These are phyloP conservation scores for Dothiorella sarmentorum DNA, from an alignment of 2,329 filamentous ascomycete genomes.

Conservation along the genomic window DNA sequence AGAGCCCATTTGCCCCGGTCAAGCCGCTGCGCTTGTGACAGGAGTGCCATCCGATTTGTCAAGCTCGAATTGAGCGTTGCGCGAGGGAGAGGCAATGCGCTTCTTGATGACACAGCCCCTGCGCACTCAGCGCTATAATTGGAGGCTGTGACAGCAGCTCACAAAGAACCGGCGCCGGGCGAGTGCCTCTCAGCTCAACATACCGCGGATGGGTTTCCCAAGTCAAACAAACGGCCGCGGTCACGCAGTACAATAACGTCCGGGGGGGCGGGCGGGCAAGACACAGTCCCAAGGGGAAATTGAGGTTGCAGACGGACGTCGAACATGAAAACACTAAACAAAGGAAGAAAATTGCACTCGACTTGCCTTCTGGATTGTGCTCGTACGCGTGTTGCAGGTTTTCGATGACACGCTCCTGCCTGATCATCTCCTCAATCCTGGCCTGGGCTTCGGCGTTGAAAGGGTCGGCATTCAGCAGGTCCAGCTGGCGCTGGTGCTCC, in stretches of 20 bases:
- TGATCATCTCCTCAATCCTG: constrained; percentile 95
- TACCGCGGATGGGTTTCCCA: background rate
- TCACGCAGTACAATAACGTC: constrained; percentile 12
- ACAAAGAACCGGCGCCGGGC: constrained; percentile 6
- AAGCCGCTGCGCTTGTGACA: background rate
- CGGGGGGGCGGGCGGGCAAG: background rate
- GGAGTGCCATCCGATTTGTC: constrained; percentile 10
- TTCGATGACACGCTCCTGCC: constrained; percentile 89
- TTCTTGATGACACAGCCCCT: constrained; percentile 15
- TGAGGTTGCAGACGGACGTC: background rate
- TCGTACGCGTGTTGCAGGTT: constrained; percentile 96
- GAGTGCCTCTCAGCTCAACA: background rate
- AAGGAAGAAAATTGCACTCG: constrained; percentile 6
- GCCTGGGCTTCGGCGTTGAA: constrained; percentile 90
- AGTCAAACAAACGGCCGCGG: background rate
- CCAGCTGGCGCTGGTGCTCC: constrained; percentile 78
- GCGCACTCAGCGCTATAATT: constrained; percentile 10
- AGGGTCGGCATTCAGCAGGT: constrained; percentile 83
- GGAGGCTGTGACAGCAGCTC: constrained; percentile 1
- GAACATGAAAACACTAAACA: background rate
- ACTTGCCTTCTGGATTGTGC: constrained; percentile 89
- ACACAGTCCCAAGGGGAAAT: background rate
- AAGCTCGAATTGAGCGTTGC: constrained; percentile 11
- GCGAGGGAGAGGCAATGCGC: constrained; percentile 10
- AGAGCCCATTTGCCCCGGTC: background rate